These are phyloP conservation scores for Amanita pallidorosea DNA, from an alignment of 768 basidiomycete species.

Conservation along the genomic window DNA sequence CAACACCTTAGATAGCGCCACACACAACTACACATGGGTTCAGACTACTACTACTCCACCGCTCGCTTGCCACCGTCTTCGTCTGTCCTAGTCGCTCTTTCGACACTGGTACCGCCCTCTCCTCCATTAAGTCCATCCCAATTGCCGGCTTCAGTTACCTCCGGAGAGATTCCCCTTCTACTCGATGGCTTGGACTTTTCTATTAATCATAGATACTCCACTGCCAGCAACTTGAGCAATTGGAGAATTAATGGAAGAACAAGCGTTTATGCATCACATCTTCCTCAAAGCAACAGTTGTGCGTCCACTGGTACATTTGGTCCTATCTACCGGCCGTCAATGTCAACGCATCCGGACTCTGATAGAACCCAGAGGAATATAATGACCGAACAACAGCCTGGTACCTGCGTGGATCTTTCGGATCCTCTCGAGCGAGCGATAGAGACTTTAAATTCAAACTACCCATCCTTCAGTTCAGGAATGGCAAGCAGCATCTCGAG, in stretches of 20 bases:
- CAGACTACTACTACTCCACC: constrained; percentile 10
- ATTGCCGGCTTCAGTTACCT: constrained; percentile 25
- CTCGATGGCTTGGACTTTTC: constrained; percentile 21
- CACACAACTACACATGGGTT: background rate
- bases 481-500: background rate
- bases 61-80: constrained; percentile 26
- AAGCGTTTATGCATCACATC: background rate
- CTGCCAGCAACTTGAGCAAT: background rate
- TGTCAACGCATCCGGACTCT: background rate
- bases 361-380: background rate
- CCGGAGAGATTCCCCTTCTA: constrained; percentile 42
- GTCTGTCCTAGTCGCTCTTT: constrained; percentile 27
- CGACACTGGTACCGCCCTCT: constrained; percentile 30
- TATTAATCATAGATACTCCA: constrained; percentile 6
- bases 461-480: background rate
- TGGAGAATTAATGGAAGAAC: constrained; percentile 5
- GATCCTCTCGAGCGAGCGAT: background rate
- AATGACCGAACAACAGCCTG: background rate
- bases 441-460: background rate
- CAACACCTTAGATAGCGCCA: background rate
- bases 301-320: constrained; percentile 18
- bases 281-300: constrained; percentile 4
- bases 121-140: constrained; percentile 31
- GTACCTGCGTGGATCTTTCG: background rate
- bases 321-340: constrained; percentile 10